Percentiles rank a stretch among this genome's conserved stretches.
phyloP scores from a whole-genome alignment of 2,329 filamentous ascomycete genomes.

The Aspergillus alliaceus region DNA sequence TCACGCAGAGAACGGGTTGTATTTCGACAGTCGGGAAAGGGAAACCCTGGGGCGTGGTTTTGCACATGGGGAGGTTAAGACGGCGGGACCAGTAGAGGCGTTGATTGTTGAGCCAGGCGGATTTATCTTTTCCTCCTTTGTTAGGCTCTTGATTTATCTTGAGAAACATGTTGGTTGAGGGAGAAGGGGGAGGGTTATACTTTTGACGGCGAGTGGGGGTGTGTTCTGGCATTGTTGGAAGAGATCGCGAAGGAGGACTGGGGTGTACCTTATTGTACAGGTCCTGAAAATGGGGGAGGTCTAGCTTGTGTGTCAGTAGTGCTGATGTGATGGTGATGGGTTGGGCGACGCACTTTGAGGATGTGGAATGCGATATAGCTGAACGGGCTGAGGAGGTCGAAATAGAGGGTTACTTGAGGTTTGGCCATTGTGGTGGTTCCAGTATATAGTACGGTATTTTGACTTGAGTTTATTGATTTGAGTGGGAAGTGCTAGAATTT shows the following conservation, averaged over 20 bases:
- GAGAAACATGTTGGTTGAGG: neutral
- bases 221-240: neutral
- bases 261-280: neutral
- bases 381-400: neutral
- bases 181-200: neutral
- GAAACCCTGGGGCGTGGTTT: neutral
- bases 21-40: neutral
- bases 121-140: neutral
- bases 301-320: neutral
- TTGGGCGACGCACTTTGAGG: neutral
- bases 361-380: neutral
- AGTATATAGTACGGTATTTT: no score
- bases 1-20: neutral
- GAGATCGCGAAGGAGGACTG: neutral
- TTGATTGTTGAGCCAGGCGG: neutral
- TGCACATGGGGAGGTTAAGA: neutral
- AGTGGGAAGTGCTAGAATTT: no score
- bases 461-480: no score
- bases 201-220: neutral
- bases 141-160: neutral
- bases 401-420: neutral
- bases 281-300: neutral
- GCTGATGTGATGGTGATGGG: no score
- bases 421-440: no score
- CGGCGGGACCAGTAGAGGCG: neutral